Evolutionary conservation across 2,329 filamentous ascomycete genomes (phyloP), one percentile per base, ranked within the genome.

Genomic region (Zasmidium citrigriseum): DNA sequence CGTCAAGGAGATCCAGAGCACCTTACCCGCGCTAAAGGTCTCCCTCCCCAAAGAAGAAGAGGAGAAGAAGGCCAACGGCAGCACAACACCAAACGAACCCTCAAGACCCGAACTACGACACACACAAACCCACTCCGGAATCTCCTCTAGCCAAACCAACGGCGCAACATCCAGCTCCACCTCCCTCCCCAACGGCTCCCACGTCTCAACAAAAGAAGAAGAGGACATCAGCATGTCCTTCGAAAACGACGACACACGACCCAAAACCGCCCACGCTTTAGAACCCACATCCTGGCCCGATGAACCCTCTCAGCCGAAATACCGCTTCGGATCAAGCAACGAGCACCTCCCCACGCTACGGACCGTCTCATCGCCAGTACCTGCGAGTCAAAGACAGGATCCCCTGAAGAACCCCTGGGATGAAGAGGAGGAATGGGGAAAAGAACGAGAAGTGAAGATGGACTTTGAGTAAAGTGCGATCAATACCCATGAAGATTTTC

Each of bases 1-100:
- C 29, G 64, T 73, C 23, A 61, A 66, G 10, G 90, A 98, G 76
- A 84, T 97, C 59, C 84, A 95, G 74, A 92, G 89, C 51, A 97
- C 93, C 1, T 78, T 97, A 22, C 93, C 93, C 47, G 91, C 93
- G 0, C 96, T 97, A 83, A 95, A 91, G 72, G 83, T 97, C 52
- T 46, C 53, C 23, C 50, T 64, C 10, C 57, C 54, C 20, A 52
- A 54, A 51, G 52, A 57, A 20, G 49, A 57, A 16, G n/a, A 3
- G 27, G 18, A 21, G 3, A 46, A 9, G 14, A 41, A 41, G 12
- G 20, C 46, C 20, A 58, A 54, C 20, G 51, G 50, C 1, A 58
- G 54, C 24, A 58, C 52, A 20, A 54, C 54, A 22, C 52, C 52
- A 11, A 24, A 47, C 18, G 57, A 48, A n/a, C 25, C 47, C 23